Percentiles rank a stretch among this genome's conserved stretches.
phyloP scores from a whole-genome alignment of 495 filamentous ascomycete species.

The Emericellopsis terricola region DNA sequence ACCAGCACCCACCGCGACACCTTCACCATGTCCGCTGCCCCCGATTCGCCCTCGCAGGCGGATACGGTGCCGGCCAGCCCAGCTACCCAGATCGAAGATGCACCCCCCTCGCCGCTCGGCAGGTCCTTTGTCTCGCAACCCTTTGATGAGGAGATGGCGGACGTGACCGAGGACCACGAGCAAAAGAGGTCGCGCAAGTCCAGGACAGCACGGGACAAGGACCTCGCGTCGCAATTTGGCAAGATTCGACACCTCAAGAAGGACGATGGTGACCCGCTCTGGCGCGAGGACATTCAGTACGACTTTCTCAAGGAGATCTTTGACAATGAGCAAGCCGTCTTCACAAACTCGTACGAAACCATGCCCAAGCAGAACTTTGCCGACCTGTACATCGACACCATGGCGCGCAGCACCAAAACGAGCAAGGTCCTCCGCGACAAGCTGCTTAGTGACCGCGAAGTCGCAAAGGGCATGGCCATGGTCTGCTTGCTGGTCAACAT shows the following conservation, averaged over 20 bases:
- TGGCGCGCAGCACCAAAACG: constrained; percentile 97
- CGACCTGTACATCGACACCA: constrained; percentile 93
- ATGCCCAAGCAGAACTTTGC: constrained; percentile 69
- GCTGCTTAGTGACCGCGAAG: constrained; percentile 76
- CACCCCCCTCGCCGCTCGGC: constrained; percentile 12
- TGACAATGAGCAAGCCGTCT: constrained; percentile 65
- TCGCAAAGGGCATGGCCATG: constrained; percentile 97
- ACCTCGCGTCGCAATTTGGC: constrained; percentile 42
- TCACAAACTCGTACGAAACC: constrained; percentile 65
- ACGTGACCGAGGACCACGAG: constrained; percentile 3
- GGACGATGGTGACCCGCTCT: constrained; percentile 88
- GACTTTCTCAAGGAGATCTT: constrained; percentile 88
- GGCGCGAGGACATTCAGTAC: constrained; percentile 95
- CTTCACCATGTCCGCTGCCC: neutral
- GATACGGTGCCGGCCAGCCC: neutral
- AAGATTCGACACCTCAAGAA: constrained; percentile 96
- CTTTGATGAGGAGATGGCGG: constrained; percentile 15
- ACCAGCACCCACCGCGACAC: too few species aligned
- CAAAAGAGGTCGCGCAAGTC: constrained; percentile 17
- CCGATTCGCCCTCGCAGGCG: neutral
- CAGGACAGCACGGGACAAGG: constrained; percentile 8
- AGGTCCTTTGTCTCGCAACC: constrained; percentile 16
- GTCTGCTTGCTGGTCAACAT: constrained; percentile 95
- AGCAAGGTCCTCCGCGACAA: constrained; percentile 98
- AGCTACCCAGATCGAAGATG: neutral